Conservation (phyloP, 768 basidiomycete genomes). For the Mycena floridula region DNA sequence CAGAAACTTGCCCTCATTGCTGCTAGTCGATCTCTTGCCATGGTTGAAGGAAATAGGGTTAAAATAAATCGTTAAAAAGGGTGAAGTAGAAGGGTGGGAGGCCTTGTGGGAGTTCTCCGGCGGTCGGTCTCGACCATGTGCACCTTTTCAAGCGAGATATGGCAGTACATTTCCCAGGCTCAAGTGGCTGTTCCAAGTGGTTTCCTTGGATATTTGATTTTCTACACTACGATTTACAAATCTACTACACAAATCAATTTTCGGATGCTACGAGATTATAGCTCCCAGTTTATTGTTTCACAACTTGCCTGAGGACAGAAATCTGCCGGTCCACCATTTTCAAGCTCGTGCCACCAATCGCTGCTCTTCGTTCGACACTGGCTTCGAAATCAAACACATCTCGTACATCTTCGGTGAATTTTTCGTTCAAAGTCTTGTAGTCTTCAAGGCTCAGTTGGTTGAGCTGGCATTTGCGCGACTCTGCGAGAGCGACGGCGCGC, state of each 20-base stretch:
- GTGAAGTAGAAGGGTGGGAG: too few relatives aligned
- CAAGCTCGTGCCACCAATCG: slow-evolving; percentile 88
- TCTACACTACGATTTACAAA: too few relatives aligned
- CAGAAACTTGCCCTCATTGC: slow-evolving; percentile 65
- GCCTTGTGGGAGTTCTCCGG: too few relatives aligned
- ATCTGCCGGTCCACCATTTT: slow-evolving; percentile 86
- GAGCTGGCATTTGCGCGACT: slow-evolving; percentile 73
- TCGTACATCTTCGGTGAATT: slow-evolving; percentile 79
- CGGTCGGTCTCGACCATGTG: too few relatives aligned
- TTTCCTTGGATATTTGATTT: too few relatives aligned
- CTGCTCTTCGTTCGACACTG: slow-evolving; percentile 85
- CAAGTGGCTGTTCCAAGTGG: too few relatives aligned
- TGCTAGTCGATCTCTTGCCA: slow-evolving; percentile 90
- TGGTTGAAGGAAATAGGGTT: slow-evolving; percentile 23
- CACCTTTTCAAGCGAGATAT: too few relatives aligned
- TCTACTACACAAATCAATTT: too few relatives aligned
- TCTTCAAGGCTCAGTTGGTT: slow-evolving; percentile 77
- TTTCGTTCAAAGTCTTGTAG: slow-evolving; percentile 65
- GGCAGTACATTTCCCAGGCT: too few relatives aligned
- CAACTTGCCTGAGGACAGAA: too few relatives aligned
- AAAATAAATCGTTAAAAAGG: neutral
- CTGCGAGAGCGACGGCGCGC: slow-evolving; percentile 91
- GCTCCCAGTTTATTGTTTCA: too few relatives aligned
- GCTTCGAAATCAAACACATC: slow-evolving; percentile 92
- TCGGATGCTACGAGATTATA: too few relatives aligned